Evolutionary conservation across 495 filamentous ascomycete species (phyloP).

Genomic region (Beverwykella pulmonaria): DNA sequence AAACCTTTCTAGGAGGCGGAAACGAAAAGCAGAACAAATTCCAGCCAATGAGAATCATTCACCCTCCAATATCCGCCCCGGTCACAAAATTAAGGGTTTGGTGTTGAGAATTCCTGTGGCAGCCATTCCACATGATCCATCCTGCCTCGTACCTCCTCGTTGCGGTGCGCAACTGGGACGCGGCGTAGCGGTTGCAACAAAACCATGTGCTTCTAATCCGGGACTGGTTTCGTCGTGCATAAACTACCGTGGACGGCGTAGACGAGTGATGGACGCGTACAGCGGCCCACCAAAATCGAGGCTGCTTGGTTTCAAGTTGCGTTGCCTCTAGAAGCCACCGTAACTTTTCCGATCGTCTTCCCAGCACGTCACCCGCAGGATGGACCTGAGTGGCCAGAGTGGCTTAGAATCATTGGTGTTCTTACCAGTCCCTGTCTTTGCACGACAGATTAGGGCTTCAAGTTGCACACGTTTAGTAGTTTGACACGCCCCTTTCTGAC

Average conservation of each 20-base stretch:
- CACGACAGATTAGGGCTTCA: too few relatives aligned
- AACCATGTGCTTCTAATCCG: constrained; percentile 4
- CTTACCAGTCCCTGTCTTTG: too few relatives aligned
- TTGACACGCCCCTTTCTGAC: too few relatives aligned
- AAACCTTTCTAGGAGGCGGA: not conserved
- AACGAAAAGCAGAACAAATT: not conserved
- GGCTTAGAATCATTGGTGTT: too few relatives aligned
- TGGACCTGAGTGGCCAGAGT: too few relatives aligned
- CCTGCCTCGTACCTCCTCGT: too few relatives aligned
- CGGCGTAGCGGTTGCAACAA: not conserved
- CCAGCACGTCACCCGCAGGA: constrained; percentile 13
- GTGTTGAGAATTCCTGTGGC: too few relatives aligned
- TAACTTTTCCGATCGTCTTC: not conserved
- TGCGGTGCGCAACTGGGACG: too few relatives aligned
- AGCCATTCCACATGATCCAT: too few relatives aligned
- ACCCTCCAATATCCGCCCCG: not conserved
- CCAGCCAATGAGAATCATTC: not conserved
- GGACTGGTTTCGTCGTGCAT: constrained; percentile 18
- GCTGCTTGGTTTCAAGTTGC: constrained; percentile 13
- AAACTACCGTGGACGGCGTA: not conserved
- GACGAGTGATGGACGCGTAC: not conserved
- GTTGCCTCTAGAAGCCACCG: not conserved
- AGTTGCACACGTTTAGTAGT: too few relatives aligned
- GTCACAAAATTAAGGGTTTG: not conserved
- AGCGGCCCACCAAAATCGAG: not conserved